Evolutionary conservation across 192 early-diverging fungal species (phyloP).

Genomic region (Coemansia furcata): DNA sequence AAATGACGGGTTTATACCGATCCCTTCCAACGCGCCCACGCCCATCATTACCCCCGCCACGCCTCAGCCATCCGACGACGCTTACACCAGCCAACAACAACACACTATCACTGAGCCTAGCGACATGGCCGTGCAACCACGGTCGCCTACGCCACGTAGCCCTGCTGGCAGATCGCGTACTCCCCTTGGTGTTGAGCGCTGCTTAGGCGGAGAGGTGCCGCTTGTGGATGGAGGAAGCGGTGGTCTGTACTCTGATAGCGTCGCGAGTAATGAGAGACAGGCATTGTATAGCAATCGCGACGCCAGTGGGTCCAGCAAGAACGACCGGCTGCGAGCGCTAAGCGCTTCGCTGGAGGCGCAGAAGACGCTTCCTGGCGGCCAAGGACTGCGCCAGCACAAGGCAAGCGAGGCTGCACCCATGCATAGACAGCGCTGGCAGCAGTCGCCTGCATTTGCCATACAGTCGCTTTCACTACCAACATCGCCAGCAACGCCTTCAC

Average conservation of each 20-base stretch:
- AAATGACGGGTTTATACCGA: constrained; percentile 4
- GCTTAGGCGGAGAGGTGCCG: neutral
- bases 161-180: neutral
- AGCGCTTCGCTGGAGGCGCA: neutral
- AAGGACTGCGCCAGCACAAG: neutral
- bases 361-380: neutral
- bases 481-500: constrained; percentile 2
- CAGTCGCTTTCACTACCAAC: constrained; percentile 12
- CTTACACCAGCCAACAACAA: neutral
- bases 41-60: neutral
- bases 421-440: constrained; percentile 2
- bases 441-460: constrained; percentile 2
- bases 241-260: neutral
- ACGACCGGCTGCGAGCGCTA: neutral
- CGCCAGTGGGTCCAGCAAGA: neutral
- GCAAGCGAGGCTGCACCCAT: neutral
- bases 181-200: neutral
- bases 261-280: neutral
- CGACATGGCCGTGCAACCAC: neutral
- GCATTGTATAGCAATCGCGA: neutral
- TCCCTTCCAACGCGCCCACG: neutral
- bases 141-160: neutral
- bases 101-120: neutral
- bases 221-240: neutral
- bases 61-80: constrained; percentile 1